Conservation (phyloP, 2,329 filamentous ascomycete genomes). For the Colletotrichum eleusines region DNA sequence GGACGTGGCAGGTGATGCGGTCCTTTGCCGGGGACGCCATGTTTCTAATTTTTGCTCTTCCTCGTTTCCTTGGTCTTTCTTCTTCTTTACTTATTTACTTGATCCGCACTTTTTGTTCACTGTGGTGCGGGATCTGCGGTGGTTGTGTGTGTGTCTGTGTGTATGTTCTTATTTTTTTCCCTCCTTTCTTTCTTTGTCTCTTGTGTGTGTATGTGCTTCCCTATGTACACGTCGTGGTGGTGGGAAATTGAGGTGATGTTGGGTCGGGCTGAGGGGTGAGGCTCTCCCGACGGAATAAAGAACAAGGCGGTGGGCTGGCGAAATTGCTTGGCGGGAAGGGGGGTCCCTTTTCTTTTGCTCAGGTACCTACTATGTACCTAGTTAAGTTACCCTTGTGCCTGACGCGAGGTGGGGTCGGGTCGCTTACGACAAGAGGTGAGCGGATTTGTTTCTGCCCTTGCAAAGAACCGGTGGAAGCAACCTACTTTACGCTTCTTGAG, state of each 20-base stretch:
- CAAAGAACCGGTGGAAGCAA: background rate
- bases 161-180: too few relatives aligned
- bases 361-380: too few relatives aligned
- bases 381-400: background rate
- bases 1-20: conserved; percentile 87
- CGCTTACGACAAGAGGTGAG: background rate
- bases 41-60: background rate
- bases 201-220: background rate
- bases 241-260: background rate
- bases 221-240: background rate
- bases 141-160: background rate
- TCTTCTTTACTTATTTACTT: background rate
- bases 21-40: conserved; percentile 56
- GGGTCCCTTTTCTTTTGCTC: too few relatives aligned
- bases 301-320: background rate
- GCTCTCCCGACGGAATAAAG: conserved; percentile 5
- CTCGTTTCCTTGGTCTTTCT: background rate
- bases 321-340: background rate
- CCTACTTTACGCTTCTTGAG: background rate
- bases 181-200: too few relatives aligned
- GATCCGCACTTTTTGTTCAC: background rate
- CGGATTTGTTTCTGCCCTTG: background rate
- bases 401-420: background rate
- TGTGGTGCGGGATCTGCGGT: background rate
- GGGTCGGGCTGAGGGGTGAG: background rate